phyloP scores from a whole-genome alignment of 2,329 filamentous ascomycete species.

The Cladosporium austrohemisphaericum region DNA sequence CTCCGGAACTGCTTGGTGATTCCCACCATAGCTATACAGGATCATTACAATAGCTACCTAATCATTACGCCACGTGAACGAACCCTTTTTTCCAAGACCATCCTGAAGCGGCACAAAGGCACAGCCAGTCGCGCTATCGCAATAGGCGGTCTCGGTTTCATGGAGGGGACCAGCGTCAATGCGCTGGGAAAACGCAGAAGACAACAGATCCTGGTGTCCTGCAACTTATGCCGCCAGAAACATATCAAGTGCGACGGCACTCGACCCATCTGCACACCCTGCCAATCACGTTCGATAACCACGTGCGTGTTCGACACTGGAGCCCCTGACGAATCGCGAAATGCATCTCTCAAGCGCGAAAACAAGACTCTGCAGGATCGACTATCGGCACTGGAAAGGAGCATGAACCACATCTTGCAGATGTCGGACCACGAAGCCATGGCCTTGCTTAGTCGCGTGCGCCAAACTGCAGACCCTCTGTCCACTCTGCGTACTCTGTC shows the following conservation, averaged over 20 bases:
- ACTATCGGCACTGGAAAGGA: background rate
- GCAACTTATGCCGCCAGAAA: background rate
- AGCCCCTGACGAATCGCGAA: background rate
- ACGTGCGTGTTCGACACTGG: background rate
- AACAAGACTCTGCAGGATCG: background rate
- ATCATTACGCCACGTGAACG: too few relatives aligned
- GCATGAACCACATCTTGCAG: background rate
- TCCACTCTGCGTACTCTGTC: background rate
- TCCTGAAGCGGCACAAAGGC: too few relatives aligned
- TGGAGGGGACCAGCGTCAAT: too few relatives aligned
- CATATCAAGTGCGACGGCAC: background rate
- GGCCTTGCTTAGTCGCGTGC: background rate
- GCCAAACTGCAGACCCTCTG: background rate
- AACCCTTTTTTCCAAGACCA: too few relatives aligned
- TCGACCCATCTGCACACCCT: background rate
- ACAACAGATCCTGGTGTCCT: background rate
- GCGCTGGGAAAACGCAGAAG: background rate
- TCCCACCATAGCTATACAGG: too few relatives aligned
- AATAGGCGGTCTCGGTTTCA: too few relatives aligned
- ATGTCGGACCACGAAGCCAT: background rate
- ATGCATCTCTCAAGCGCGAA: background rate
- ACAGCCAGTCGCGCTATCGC: too few relatives aligned
- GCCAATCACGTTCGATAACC: background rate
- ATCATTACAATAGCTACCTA: too few relatives aligned
- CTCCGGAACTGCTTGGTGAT: too few relatives aligned